Evolutionary conservation across 208 protist species (phyloP), one percentile per base, ranked within the genome.

Genomic region (Leptomonas pyrrhocoris): DNA sequence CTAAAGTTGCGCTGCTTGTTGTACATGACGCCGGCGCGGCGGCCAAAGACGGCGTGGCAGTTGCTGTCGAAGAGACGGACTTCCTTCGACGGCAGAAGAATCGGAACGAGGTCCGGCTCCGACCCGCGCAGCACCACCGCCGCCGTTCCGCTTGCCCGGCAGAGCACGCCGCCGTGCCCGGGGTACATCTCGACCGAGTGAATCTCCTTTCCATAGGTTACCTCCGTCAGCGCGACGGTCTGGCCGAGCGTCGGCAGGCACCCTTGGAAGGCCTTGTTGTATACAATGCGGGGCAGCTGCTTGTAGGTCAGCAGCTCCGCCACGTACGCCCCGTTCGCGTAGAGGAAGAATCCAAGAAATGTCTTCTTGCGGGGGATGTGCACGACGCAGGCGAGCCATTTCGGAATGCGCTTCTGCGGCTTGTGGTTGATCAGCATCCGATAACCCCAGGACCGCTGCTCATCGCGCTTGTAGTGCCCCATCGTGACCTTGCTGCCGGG

Each of bases 181-280:
- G 93, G 93, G 68, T 97, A 97, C 93, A 94, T 95, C 77, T 97
- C 90, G 7, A 97, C 80, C 19, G 90, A 95, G 78, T 97, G 93
- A 2, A 97, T 34, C 73, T 97, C 93, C 67, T 95, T 95, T 6
- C 93, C 93, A 73, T 97, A 97, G 19, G 88, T 95, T 62, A 97
- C 88, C 80, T 95, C 88, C 49, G 83, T 86, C 25, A 97, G 79
- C 25, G 89, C 65, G 9, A 97, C 89, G 2, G 93, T 94, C 69
- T 97, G 93, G 12, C 93, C 93, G 81, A 97, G 85, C 9, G 93
- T 97, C 0, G 93, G 93, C 74, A 97, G 62, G 59, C 84, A 93
- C 16, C 85, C 87, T 68, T 94, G 88, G 68, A 93, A 94, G 9
- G 82, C 66, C 54, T 93, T 93, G 81, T 97, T 97, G 79, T 97